Evolutionary conservation across 2,329 filamentous ascomycete species (phyloP).

Genomic region (Phyllosticta citribraziliensis): DNA sequence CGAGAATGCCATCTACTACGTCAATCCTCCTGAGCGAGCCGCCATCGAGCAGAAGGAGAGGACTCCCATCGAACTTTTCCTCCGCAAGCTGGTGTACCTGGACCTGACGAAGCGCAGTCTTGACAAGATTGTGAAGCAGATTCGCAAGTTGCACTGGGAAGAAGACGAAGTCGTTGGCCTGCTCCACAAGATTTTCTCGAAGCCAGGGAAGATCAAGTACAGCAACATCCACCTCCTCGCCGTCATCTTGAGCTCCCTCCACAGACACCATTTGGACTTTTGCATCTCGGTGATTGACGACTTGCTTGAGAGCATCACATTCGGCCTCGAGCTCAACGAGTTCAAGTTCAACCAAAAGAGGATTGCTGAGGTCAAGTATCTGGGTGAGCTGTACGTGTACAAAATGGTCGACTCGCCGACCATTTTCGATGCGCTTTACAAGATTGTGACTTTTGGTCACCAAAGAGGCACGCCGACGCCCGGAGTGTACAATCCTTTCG

Average conservation of each 20-base stretch:
- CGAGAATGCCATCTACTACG: constrained; percentile 96
- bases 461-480: constrained; percentile 70
- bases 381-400: constrained; percentile 95
- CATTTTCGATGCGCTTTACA: constrained; percentile 91
- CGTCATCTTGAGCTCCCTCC: constrained; percentile 77
- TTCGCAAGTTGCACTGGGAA: constrained; percentile 95
- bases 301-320: constrained; percentile 73
- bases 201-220: constrained; percentile 95
- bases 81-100: constrained; percentile 84
- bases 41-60: constrained; percentile 96
- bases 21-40: constrained; percentile 85
- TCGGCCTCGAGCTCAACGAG: constrained; percentile 89
- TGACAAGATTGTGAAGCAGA: constrained; percentile 85
- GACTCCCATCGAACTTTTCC: constrained; percentile 83
- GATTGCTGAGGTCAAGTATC: constrained; percentile 90
- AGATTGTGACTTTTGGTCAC: constrained; percentile 87
- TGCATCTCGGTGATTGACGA: constrained; percentile 88
- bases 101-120: constrained; percentile 93
- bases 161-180: constrained; percentile 74
- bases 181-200: constrained; percentile 85
- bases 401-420: constrained; percentile 92
- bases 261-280: constrained; percentile 86
- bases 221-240: constrained; percentile 91
- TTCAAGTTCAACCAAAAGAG: constrained; percentile 95
- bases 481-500: constrained; percentile 65